phyloP scores from a whole-genome alignment of 768 basidiomycete species.

The Tylopilus felleus region DNA sequence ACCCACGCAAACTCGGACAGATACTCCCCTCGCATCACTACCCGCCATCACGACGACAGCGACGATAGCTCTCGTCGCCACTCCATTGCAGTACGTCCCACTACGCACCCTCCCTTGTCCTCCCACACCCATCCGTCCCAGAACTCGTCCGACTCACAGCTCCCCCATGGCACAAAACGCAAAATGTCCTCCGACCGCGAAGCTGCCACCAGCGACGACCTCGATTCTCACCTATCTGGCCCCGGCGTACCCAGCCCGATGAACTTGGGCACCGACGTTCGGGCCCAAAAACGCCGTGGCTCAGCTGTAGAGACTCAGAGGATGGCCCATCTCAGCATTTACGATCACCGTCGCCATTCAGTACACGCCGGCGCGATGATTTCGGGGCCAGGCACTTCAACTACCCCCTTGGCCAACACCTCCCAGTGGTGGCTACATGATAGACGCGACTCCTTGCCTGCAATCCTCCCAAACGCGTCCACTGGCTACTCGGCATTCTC shows the following conservation, averaged over 20 bases:
- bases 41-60: conserved; percentile 46
- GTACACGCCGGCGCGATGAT: conserved; percentile 56
- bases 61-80: conserved; percentile 70
- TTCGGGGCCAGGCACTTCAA: conserved; percentile 27
- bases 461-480: conserved; percentile 63
- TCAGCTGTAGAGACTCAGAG: conserved; percentile 78
- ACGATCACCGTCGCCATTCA: conserved; percentile 73
- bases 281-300: conserved; percentile 77
- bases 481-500: conserved; percentile 54
- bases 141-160: conserved; percentile 39
- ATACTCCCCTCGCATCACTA: conserved; percentile 25
- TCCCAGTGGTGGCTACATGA: conserved; percentile 61
- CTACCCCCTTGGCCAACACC: conserved; percentile 16
- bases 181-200: conserved; percentile 76
- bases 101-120: not conserved
- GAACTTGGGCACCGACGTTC: conserved; percentile 57
- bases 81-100: conserved; percentile 59
- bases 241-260: conserved; percentile 63
- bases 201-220: conserved; percentile 53
- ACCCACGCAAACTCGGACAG: conserved; percentile 28
- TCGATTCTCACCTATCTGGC: conserved; percentile 64
- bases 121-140: conserved; percentile 8
- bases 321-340: conserved; percentile 68
- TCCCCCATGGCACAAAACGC: conserved; percentile 68
- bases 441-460: conserved; percentile 71